Conservation (phyloP, 371 early-diverging fungal genomes). For the Capillidium heterosporum region DNA sequence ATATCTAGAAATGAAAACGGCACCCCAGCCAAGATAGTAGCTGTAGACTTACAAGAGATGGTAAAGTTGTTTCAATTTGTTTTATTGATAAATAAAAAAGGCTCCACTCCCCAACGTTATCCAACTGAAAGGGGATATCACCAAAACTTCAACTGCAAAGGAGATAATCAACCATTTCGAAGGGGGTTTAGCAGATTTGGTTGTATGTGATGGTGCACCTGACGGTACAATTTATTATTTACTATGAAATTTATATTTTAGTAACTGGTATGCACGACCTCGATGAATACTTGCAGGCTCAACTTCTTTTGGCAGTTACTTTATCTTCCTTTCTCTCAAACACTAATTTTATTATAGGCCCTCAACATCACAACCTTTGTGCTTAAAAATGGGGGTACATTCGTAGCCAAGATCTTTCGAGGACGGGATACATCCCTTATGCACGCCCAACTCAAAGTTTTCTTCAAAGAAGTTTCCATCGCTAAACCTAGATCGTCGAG, state of each 20-base stretch:
- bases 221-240: constrained; percentile 38
- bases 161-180: constrained; percentile 77
- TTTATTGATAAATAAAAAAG: constrained; percentile 11
- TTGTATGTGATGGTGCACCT: constrained; percentile 97
- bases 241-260: not conserved
- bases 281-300: constrained; percentile 98
- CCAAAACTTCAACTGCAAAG: constrained; percentile 81
- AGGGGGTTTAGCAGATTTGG: constrained; percentile 79
- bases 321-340: not conserved
- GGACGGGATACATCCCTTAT: constrained; percentile 82
- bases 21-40: constrained; percentile 11
- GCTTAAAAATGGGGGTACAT: constrained; percentile 71
- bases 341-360: constrained; percentile 25
- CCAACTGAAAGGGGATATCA: constrained; percentile 96
- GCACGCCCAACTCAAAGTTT: constrained; percentile 76
- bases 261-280: constrained; percentile 97
- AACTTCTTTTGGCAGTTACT: constrained; percentile 68
- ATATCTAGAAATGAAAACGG: not conserved
- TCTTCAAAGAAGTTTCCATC: constrained; percentile 74
- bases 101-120: constrained; percentile 88
- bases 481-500: constrained; percentile 93
- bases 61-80: constrained; percentile 13
- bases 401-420: constrained; percentile 94
- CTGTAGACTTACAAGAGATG: constrained; percentile 98
- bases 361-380: constrained; percentile 89